phyloP scores from a whole-genome alignment of 805 yeast species.

The Suhomyces emberorum region DNA sequence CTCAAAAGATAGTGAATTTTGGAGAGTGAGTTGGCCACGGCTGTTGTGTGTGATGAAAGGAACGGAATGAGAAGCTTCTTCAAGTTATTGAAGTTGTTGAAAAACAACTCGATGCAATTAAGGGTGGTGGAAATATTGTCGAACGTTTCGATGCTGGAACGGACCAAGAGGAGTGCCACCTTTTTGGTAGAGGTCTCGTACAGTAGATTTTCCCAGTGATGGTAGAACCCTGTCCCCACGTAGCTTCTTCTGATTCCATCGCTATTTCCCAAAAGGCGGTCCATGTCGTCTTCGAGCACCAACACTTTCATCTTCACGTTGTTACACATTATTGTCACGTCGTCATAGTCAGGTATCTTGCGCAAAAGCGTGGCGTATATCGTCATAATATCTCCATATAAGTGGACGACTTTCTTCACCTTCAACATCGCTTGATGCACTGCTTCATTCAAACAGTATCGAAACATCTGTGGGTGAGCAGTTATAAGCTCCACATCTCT shows the following conservation, averaged over 20 bases:
- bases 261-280: slow-evolving; percentile 22
- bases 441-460: slow-evolving; percentile 31
- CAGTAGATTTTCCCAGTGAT: slow-evolving; percentile 15
- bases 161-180: slow-evolving; percentile 11
- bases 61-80: slow-evolving; percentile 33
- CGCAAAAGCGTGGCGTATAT: slow-evolving; percentile 37
- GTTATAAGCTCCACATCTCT: slow-evolving; percentile 25
- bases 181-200: slow-evolving; percentile 14
- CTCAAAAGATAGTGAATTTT: slow-evolving; percentile 26
- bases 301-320: slow-evolving; percentile 17
- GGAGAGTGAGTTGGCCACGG: slow-evolving; percentile 23
- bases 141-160: slow-evolving; percentile 11
- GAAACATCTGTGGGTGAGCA: slow-evolving; percentile 29
- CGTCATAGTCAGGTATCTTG: slow-evolving; percentile 41
- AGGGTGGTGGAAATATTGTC: slow-evolving; percentile 21
- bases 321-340: slow-evolving; percentile 32
- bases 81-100: slow-evolving; percentile 35
- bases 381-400: slow-evolving; percentile 35
- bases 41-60: slow-evolving; percentile 30
- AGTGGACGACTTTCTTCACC: slow-evolving; percentile 32
- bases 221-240: background rate
- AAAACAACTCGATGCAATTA: slow-evolving; percentile 37
- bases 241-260: background rate
- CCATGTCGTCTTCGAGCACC: slow-evolving; percentile 31
- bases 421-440: slow-evolving; percentile 23